Evolutionary conservation across 1,284 basidiomycete genomes (phyloP).

Genomic region (Malassezia globosa): DNA sequence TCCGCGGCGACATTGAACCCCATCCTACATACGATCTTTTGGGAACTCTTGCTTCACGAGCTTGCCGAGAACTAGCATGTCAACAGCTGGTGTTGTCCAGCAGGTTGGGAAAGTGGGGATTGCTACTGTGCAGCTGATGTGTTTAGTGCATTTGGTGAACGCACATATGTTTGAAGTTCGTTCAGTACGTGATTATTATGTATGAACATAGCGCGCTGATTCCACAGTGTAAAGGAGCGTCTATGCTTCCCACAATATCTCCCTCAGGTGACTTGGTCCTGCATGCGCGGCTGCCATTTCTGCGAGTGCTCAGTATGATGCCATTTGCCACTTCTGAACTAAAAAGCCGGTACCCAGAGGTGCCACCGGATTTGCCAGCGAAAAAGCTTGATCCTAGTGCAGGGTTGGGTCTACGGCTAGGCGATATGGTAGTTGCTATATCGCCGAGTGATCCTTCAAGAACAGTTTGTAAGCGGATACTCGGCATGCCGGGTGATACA

Average conservation of each 20-base stretch:
- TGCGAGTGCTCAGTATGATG: slow-evolving; percentile 1
- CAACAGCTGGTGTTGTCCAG: too few relatives aligned
- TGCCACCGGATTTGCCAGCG: slow-evolving; percentile 1
- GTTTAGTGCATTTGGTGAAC: slow-evolving; percentile 26
- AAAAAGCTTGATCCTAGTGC: slow-evolving; percentile 26
- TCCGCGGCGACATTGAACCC: too few relatives aligned
- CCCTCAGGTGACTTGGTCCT: slow-evolving; percentile 30
- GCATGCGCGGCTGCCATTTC: slow-evolving; percentile 27
- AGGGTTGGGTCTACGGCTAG: slow-evolving; percentile 47
- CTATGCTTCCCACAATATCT: slow-evolving; percentile 42
- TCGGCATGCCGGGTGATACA: slow-evolving; percentile 79
- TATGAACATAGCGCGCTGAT: not conserved
- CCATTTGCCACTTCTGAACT: slow-evolving; percentile 6
- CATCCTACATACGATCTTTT: too few relatives aligned
- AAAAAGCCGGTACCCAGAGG: not conserved
- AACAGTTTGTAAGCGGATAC: slow-evolving; percentile 75
- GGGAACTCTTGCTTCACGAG: too few relatives aligned
- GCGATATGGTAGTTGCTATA: slow-evolving; percentile 67
- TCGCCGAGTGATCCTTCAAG: slow-evolving; percentile 63
- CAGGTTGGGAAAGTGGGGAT: slow-evolving; percentile 10
- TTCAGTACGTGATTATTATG: slow-evolving; percentile 7
- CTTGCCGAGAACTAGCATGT: too few relatives aligned
- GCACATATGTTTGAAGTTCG: slow-evolving; percentile 31
- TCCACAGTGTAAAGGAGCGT: slow-evolving; percentile 26
- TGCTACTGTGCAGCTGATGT: slow-evolving; percentile 21